Evolutionary conservation across 78 protist species (phyloP).

Genomic region (Goniomonas avonlea): DNA sequence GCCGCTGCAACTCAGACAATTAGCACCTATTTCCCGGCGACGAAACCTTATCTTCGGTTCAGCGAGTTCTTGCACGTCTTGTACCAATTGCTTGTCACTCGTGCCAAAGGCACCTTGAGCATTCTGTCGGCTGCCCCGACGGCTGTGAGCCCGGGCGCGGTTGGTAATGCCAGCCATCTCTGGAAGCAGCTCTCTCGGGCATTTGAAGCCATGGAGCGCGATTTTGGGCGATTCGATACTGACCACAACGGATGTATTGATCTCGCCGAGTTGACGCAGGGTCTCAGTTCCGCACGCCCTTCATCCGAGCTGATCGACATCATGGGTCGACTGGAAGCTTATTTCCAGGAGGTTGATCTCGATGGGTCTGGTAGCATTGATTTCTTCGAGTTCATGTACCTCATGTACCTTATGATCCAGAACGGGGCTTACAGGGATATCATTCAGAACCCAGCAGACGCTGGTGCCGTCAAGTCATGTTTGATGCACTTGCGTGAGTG

Average conservation of each 20-base stretch:
- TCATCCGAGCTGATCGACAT: not conserved
- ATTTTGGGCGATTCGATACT: not conserved
- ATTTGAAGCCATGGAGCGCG: not conserved
- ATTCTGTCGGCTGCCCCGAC: too few relatives aligned
- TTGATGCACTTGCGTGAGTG: too few relatives aligned
- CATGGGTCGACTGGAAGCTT: slow-evolving; percentile 9
- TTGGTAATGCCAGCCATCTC: too few relatives aligned
- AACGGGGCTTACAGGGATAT: slow-evolving; percentile 13
- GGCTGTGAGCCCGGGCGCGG: too few relatives aligned
- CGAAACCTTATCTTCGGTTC: too few relatives aligned
- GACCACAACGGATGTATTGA: not conserved
- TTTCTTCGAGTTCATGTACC: slow-evolving; percentile 23
- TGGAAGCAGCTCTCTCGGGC: not conserved
- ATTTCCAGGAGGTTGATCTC: not conserved
- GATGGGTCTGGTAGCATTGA: not conserved
- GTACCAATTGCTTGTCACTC: too few relatives aligned
- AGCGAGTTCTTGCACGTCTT: too few relatives aligned
- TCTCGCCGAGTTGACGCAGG: not conserved
- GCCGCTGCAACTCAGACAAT: too few relatives aligned
- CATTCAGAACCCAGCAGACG: not conserved
- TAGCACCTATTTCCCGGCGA: too few relatives aligned
- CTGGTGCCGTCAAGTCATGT: too few relatives aligned
- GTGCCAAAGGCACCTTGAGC: too few relatives aligned
- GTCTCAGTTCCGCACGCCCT: not conserved
- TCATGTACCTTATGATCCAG: slow-evolving; percentile 1